A percentile compares a stretch with the other conserved stretches of the same genome.
These are phyloP conservation scores for Sclerotinia borealis DNA, from an alignment of 2,329 filamentous ascomycete species.

Conservation along the genomic window DNA sequence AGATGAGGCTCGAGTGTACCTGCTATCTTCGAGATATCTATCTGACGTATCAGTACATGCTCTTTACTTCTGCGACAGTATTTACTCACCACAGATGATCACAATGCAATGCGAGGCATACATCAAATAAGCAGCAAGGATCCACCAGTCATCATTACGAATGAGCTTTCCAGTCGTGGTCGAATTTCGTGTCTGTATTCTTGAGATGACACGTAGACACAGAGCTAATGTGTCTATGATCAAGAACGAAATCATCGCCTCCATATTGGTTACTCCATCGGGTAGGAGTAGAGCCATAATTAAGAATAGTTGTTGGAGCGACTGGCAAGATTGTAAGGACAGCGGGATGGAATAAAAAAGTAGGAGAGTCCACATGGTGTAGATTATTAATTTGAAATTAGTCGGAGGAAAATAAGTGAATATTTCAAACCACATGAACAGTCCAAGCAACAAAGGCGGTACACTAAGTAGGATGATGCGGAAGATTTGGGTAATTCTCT, in stretches of 20 bases:
- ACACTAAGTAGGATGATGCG: neutral
- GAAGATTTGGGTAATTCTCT: neutral
- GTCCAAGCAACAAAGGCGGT: neutral
- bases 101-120: constrained; percentile 1
- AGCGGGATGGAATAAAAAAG: neutral
- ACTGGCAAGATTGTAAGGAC: neutral
- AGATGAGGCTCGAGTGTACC: constrained; percentile 5
- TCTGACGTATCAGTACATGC: neutral
- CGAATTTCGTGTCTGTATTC: neutral
- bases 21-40: constrained; percentile 1
- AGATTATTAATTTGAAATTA: neutral
- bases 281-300: neutral
- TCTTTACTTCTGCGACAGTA: neutral
- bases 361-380: neutral
- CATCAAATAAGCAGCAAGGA: constrained; percentile 4
- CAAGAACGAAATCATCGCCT: neutral
- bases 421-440: neutral
- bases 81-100: constrained; percentile 5
- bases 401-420: neutral
- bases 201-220: constrained; percentile 2
- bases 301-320: neutral
- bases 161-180: neutral
- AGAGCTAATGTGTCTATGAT: neutral
- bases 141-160: constrained; percentile 5
- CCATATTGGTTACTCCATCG: constrained; percentile 1